These are phyloP conservation scores for Letharia columbiana DNA, from an alignment of 495 filamentous ascomycete species.

Conservation along the genomic window DNA sequence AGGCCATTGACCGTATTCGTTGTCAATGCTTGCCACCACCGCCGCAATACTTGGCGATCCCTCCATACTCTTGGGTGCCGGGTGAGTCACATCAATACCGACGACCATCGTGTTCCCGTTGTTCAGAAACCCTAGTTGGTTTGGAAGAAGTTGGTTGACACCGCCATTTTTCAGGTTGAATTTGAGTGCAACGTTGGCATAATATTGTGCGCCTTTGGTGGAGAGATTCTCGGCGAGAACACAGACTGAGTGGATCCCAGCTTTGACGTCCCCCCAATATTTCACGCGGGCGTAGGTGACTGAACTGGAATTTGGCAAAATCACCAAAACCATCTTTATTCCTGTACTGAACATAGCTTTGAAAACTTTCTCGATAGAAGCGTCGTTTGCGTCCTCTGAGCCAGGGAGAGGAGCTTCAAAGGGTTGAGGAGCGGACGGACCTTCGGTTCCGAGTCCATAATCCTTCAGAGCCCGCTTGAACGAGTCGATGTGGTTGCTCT, in stretches of 20 bases:
- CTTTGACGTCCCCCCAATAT: conserved; percentile 51
- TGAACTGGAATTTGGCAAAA: conserved; percentile 30
- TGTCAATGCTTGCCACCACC: conserved; percentile 64
- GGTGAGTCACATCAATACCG: conserved; percentile 85
- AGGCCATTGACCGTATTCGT: conserved; percentile 58
- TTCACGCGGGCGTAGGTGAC: conserved; percentile 62
- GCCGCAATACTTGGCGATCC: conserved; percentile 63
- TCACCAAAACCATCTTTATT: neutral
- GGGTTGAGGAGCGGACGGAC: neutral
- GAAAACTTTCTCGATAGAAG: conserved; percentile 1
- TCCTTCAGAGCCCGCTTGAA: conserved; percentile 5
- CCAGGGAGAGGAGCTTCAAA: neutral
- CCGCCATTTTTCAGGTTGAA: conserved; percentile 85
- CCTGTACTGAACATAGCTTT: neutral
- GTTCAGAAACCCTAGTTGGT: conserved; percentile 49
- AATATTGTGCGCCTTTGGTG: conserved; percentile 51
- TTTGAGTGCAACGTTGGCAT: conserved; percentile 70
- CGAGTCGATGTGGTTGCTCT: neutral
- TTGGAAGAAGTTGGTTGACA: conserved; percentile 54
- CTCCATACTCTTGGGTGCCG: conserved; percentile 56
- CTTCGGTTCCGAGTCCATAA: conserved; percentile 1
- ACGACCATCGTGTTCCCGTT: conserved; percentile 70
- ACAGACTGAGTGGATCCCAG: conserved; percentile 56
- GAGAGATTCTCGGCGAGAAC: conserved; percentile 36
- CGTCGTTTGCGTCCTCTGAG: conserved; percentile 15